These are phyloP conservation scores for Pythium apleroticum DNA, from an alignment of 352 stramenopile genomes.

Conservation along the genomic window DNA sequence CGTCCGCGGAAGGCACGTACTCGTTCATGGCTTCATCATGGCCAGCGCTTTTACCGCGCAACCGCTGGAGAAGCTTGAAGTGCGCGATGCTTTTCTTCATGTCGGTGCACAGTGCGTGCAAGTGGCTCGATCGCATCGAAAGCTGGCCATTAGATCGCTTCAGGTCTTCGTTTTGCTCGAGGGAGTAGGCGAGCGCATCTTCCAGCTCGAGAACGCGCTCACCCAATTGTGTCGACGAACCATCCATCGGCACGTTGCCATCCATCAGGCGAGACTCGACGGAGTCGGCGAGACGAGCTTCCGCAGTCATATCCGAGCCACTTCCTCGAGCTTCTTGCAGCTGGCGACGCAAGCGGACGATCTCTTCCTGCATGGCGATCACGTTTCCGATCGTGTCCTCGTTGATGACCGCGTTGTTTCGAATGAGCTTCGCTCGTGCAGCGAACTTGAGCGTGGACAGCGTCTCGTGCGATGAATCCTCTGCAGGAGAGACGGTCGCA, in stretches of 20 bases:
- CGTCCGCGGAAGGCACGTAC: slow-evolving; percentile 66
- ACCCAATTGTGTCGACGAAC: slow-evolving; percentile 22
- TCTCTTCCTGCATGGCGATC: slow-evolving; percentile 70
- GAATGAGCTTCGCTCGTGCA: slow-evolving; percentile 82
- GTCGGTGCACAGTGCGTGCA: slow-evolving; percentile 49
- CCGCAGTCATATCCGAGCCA: slow-evolving; percentile 4
- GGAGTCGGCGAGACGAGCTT: slow-evolving; percentile 5
- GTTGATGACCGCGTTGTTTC: slow-evolving; percentile 84
- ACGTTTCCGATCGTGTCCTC: slow-evolving; percentile 73
- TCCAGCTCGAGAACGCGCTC: slow-evolving; percentile 63
- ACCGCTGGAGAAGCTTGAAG: slow-evolving; percentile 55
- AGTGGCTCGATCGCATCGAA: slow-evolving; percentile 49
- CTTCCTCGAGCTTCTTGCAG: slow-evolving; percentile 53
- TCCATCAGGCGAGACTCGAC: not conserved
- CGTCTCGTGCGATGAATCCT: slow-evolving; percentile 85
- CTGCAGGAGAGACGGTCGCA: slow-evolving; percentile 75
- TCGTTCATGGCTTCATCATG: slow-evolving; percentile 32
- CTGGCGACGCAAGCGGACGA: slow-evolving; percentile 54
- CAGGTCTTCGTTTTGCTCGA: slow-evolving; percentile 60
- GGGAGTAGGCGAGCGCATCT: slow-evolving; percentile 49
- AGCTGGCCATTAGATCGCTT: slow-evolving; percentile 59
- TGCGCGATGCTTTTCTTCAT: slow-evolving; percentile 62
- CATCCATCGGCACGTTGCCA: not conserved
- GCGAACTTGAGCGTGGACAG: slow-evolving; percentile 86
- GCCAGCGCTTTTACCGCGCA: slow-evolving; percentile 26